Evolutionary conservation across 176 grass and related monocot genomes (phyloP), one percentile per base, ranked within the genome.

Genomic region (Lolium rigidum): DNA sequence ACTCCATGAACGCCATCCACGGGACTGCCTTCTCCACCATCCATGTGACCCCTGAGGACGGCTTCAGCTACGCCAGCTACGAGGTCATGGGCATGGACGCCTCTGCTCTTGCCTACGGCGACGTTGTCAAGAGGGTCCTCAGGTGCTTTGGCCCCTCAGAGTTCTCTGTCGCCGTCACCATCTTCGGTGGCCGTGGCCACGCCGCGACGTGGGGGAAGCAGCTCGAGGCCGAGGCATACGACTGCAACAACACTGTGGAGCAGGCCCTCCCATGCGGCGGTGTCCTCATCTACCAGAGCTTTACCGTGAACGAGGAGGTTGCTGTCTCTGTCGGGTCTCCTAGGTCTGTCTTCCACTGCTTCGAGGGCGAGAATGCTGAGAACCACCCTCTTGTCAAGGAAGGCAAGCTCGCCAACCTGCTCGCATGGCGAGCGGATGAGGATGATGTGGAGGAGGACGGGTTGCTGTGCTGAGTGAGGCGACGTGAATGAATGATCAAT

Each of bases 61-160:
- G 93, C 70, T 95, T 95, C 90, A 95, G 93, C 70, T 95, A 95
- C 4, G 93, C 93, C 44, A 95, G 93, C 43, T 95, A 95, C 20
- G 93, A 95, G 77, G 93, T 91, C 28, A 87, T 89, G 93, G 88
- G 90, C 13, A 76, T 95, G 1, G 10, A 95, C 1, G 56, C 93
- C 1, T 80, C 70, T 22, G 79, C 88, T 10, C 31, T 90, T 18
- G 73, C 58, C 5, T 92, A 87, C 6, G 63, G 80, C 0, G 88
- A 92, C 41, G 25, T 95, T 2, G 78, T 95, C 15, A 90, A 90
- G 79, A 92, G 93, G 83, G 88, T 95, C 31, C 88, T 95, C 11
- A 6, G 71, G 11, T 92, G 86, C 86, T 95, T 95, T 24, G 83
- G 83, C 18, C 93, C 93, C 41, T 87, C 86, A 0, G 93, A 92